Evolutionary conservation across 2,329 filamentous ascomycete species (phyloP), one percentile per base, ranked within the genome.

Genomic region (Akanthomyces muscarius): DNA sequence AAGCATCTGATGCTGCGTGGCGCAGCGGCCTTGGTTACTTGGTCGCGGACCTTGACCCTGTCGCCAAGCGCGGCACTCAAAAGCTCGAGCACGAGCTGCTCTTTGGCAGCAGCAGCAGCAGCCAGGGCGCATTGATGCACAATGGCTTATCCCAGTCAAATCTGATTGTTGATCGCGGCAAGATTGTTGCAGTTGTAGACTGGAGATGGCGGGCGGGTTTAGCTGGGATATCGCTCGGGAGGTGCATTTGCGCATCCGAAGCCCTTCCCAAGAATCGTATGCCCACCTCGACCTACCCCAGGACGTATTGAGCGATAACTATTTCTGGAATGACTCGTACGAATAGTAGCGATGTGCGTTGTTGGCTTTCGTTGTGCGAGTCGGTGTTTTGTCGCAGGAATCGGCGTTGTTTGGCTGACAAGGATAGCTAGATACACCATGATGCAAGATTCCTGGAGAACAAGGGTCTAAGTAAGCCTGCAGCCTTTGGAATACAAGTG

Each of bases 111-210:
- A 5, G 38, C 38, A 16, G 14, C 38, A 41, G 14, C 38, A 41
- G 38, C 38, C 38, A 14, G 14, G 14, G 13, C 28, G 11, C 13
- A 4, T 23, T 61, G 28, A 23, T 53, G 36, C 59, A 61, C 50
- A 61, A 61, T n/a, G 59, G 47, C 28, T 28, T 61, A 11, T 45
- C 28, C 13, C 21, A 47, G 14, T 61, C 59, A 41, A 74, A 74
- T 53, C 65, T 75, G 54, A 64, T 74, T 13, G 71, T 75, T 0
- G 67, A 70, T 23, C 66, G 70, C 0, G 71, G 72, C 18, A 60
- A 68, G 23, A 64, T 75, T 2, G 64, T 56, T 8, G 70, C 59
- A 8, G 63, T 74, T 5, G 71, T 74, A 28, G 72, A 72, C 64
- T 74, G 71, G 70, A 72, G 50, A 61, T 53, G 48, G 50, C 59